phyloP scores from a whole-genome alignment of 805 yeast species.

The Candida incommunis region DNA sequence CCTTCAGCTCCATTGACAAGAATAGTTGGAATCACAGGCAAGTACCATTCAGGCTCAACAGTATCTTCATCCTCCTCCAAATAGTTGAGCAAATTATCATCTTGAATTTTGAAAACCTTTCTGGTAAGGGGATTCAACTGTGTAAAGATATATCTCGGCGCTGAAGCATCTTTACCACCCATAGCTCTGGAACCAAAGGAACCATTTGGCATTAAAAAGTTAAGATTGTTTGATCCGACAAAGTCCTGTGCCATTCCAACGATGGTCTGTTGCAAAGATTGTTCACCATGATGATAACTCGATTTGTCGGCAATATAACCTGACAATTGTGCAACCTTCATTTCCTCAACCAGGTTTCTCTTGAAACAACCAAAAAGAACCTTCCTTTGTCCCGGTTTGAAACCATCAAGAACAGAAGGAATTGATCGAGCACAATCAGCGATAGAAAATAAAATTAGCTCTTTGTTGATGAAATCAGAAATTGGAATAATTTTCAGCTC shows the following conservation, averaged over 20 bases:
- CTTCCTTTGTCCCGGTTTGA: slow-evolving; percentile 95
- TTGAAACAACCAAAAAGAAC: slow-evolving; percentile 80
- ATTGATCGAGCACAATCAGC: slow-evolving; percentile 94
- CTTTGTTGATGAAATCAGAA: slow-evolving; percentile 87
- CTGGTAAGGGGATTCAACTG: slow-evolving; percentile 65
- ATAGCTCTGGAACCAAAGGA: slow-evolving; percentile 90
- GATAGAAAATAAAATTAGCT: slow-evolving; percentile 85
- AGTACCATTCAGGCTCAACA: slow-evolving; percentile 91
- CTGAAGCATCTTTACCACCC: slow-evolving; percentile 98
- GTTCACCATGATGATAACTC: slow-evolving; percentile 93
- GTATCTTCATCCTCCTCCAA: slow-evolving; percentile 86
- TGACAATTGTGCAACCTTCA: slow-evolving; percentile 80
- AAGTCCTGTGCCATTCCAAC: slow-evolving; percentile 91
- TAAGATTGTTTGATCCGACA: slow-evolving; percentile 82
- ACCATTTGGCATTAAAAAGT: slow-evolving; percentile 80
- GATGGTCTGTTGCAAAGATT: slow-evolving; percentile 75
- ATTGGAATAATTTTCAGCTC: slow-evolving; percentile 66
- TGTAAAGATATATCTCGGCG: slow-evolving; percentile 91
- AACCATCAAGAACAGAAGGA: slow-evolving; percentile 87
- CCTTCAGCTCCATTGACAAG: slow-evolving; percentile 95
- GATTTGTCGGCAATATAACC: slow-evolving; percentile 84
- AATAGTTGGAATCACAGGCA: slow-evolving; percentile 91
- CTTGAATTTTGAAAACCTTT: slow-evolving; percentile 62
- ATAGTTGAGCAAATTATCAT: slow-evolving; percentile 63
- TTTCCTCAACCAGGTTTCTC: slow-evolving; percentile 59